Conservation (phyloP, 768 basidiomycete genomes). For the Suillus variegatus region DNA sequence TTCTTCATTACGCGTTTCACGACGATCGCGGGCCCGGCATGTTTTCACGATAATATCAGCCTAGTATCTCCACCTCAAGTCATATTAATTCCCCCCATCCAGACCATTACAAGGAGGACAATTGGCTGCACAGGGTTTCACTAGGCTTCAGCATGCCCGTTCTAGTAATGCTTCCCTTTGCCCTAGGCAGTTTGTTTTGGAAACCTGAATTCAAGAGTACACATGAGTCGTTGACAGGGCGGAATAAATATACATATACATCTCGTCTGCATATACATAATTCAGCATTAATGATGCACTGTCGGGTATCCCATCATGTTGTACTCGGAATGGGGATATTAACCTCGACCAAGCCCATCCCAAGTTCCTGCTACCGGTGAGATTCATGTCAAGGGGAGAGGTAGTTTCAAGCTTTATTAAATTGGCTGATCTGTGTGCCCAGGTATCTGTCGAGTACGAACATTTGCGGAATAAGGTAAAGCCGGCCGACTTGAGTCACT, state of each 20-base stretch:
- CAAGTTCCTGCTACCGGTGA: neutral
- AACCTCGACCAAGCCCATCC: neutral
- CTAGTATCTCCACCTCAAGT: neutral
- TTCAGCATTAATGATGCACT: neutral
- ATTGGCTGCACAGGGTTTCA: neutral
- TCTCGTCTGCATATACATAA: neutral
- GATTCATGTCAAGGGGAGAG: neutral
- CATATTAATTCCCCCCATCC: neutral
- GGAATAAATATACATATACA: neutral
- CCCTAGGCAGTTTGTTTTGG: neutral
- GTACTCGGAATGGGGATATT: neutral
- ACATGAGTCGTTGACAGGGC: neutral
- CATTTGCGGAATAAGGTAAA: neutral
- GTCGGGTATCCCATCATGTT: neutral
- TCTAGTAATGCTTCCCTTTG: neutral
- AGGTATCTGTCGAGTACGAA: neutral
- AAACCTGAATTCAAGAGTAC: neutral
- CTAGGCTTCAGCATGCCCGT: neutral
- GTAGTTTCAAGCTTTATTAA: neutral
- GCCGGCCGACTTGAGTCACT: neutral
- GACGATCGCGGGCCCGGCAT: neutral
- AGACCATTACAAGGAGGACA: neutral
- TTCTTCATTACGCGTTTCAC: neutral
- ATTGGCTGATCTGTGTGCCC: neutral
- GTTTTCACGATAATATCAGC: neutral